Evolutionary conservation across 441 rosid genomes (phyloP).

Genomic region (Arabidopsis lyrata): DNA sequence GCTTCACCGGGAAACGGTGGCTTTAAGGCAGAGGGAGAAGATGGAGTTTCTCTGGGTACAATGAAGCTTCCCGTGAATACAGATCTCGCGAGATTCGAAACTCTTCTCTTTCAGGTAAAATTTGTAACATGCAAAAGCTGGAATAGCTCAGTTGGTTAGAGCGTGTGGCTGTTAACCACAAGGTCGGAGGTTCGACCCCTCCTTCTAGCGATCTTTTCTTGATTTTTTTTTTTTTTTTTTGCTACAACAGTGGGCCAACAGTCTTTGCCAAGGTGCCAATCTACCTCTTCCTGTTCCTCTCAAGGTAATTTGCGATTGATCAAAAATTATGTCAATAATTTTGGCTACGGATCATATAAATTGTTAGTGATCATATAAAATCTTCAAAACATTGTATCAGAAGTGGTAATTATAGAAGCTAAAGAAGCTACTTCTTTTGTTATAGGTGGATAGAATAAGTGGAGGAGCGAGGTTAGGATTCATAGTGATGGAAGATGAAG

Average conservation of each 20-base stretch:
- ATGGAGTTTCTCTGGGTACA: conserved; percentile 86
- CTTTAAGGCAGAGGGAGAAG: conserved; percentile 48
- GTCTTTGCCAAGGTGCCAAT: conserved; percentile 94
- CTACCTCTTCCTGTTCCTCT: conserved; percentile 83
- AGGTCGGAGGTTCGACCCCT: conserved; percentile 97
- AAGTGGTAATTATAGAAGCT: background rate
- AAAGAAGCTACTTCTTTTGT: background rate
- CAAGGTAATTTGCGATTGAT: conserved; percentile 52
- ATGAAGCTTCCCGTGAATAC: conserved; percentile 75
- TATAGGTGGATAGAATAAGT: conserved; percentile 79
- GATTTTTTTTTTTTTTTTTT: background rate
- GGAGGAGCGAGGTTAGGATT: conserved; percentile 94
- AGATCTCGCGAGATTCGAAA: conserved; percentile 71
- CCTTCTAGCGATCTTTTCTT: conserved; percentile 61
- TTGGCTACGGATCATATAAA: background rate
- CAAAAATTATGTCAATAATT: background rate
- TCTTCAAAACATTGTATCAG: background rate
- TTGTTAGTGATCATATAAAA: background rate
- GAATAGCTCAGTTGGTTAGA: conserved; percentile 97
- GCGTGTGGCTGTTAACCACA: conserved; percentile 99
- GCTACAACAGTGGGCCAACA: conserved; percentile 75
- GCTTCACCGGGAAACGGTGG: conserved; percentile 29
- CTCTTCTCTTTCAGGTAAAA: conserved; percentile 77
- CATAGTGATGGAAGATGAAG: conserved; percentile 77
- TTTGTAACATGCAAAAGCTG: conserved; percentile 48